Evolutionary conservation across 305 asterid species (phyloP), one percentile per base, ranked within the genome.

Genomic region (Salvia sclarea): DNA sequence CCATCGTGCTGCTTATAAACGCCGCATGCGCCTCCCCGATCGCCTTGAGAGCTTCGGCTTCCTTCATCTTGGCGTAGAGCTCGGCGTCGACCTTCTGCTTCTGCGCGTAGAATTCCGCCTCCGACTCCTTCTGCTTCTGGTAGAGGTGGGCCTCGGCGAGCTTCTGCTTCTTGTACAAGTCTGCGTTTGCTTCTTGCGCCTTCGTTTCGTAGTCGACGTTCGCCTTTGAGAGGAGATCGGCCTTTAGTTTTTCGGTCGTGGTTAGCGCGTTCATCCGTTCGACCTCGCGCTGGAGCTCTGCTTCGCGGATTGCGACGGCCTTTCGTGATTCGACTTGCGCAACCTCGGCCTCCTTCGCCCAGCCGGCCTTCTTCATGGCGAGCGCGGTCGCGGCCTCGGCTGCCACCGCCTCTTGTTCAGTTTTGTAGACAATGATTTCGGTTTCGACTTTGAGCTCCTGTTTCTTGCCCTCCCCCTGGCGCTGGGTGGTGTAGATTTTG

Each of bases 271-370:
- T 84, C 92, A 82, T 84, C 74, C 49, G 47, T 74, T 84, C 90
- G 6, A 82, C 90, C 44, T 78, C 79, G 80, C 37, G 80, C 64
- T 84, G 88, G 72, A 86, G 61, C 70, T 84, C 86, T 0, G 88
- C 89, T 1, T 82, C 89, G 25, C 86, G 75, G 22, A 86, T 56
- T 0, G 85, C 86, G 62, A 84, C 88, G 1, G 86, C 86, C 73
- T 84, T 84, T 2, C n/a, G 25, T 1, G 88, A 78, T 79, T 82
- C 88, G 31, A 84, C 90, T 75, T 80, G 81, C 0, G 88, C 90
- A 43, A 80, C 79, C 56, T 84, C 55, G 0, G 85, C 84, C 76
- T 79, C 88, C 73, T 57, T 80, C 7, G 88, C 76, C 92, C 88
- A 82, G 1, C 80, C 80, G 0, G 86, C 89, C 80, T 84, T 84